Evolutionary conservation across 78 protist species (phyloP).

Genomic region (Dictyostelium citrinum): DNA sequence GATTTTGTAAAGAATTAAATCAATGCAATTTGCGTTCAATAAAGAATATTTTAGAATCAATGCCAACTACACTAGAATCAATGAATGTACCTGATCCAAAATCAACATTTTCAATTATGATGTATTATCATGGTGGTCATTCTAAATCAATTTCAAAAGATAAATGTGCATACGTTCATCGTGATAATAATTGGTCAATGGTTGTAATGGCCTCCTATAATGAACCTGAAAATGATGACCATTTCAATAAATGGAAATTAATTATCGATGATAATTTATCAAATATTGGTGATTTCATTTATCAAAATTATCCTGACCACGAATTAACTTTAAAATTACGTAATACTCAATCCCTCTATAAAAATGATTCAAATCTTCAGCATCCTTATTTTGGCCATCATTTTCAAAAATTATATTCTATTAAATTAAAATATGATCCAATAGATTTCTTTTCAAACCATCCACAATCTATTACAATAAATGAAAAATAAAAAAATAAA

Average conservation of each 20-base stretch:
- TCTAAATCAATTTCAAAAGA: background rate
- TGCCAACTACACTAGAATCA: background rate
- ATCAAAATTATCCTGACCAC: conserved; percentile 19
- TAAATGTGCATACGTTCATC: background rate
- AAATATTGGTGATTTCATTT: background rate
- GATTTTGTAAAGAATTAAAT: background rate
- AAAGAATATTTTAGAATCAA: background rate
- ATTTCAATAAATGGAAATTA: background rate
- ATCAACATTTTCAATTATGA: background rate
- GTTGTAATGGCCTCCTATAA: background rate
- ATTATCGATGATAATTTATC: background rate
- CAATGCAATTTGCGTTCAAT: background rate
- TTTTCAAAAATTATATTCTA: background rate
- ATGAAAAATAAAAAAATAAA: background rate
- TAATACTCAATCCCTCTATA: background rate
- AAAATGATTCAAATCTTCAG: background rate
- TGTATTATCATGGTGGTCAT: conserved; percentile 8
- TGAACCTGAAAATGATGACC: background rate
- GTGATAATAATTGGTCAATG: background rate
- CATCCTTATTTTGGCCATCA: conserved; percentile 12
- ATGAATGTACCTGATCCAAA: background rate
- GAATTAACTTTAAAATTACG: background rate
- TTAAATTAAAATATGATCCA: conserved; percentile 53
- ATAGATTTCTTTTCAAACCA: background rate
- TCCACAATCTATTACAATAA: background rate